Evolutionary conservation across 2,329 filamentous ascomycete species (phyloP), one percentile per base, ranked within the genome.

Genomic region (Tolypocladium guangdongense): DNA sequence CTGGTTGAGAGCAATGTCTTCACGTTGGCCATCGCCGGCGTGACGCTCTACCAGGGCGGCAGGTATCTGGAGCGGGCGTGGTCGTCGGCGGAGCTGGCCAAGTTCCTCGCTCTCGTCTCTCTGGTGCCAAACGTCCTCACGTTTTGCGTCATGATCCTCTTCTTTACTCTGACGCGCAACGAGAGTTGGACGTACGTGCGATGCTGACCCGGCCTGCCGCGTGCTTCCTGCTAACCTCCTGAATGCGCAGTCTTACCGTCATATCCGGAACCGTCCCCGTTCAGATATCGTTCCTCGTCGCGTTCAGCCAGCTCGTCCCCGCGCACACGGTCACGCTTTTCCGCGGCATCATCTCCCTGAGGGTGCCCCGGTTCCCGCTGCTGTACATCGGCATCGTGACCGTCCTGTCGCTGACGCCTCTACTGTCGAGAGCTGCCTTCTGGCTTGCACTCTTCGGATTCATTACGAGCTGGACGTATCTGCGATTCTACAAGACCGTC

Each of bases 241-340:
- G 16, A 2, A 8, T 50, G 33, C 20, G 18, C 63, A 93, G 87
- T 51, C 72, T 88, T 48, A 90, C 87, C 47, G 86, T 88, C 58
- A 88, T 97, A 65, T 88, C 88, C 61, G 93, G 93, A 61, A 91
- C 90, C 53, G 86, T 96, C 58, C 84, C 91, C 18, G 77, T 96
- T 54, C 92, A 96, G 70, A 90, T 93, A 48, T 86, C 88, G 57
- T 97, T 97, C 74, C 87, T 99, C 57, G 89, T 97, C 63, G 89
- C 92, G 52, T 96, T 97, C 73, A 97, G 95, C 73, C 93, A 99
- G 71, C 88, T 99, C 50, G 87, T 97, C 37, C 93, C 93, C 24
- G 91, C 96, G 57, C 93, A 99, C 70, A 99, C 93, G 12, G 92
- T 97, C 52, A 93, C 92, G 5, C 82, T 99, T 55, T 92, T 96